Base-by-base conservation (phyloP, 2,329 filamentous ascomycete genomes). In the Penicillium sp. region DNA sequence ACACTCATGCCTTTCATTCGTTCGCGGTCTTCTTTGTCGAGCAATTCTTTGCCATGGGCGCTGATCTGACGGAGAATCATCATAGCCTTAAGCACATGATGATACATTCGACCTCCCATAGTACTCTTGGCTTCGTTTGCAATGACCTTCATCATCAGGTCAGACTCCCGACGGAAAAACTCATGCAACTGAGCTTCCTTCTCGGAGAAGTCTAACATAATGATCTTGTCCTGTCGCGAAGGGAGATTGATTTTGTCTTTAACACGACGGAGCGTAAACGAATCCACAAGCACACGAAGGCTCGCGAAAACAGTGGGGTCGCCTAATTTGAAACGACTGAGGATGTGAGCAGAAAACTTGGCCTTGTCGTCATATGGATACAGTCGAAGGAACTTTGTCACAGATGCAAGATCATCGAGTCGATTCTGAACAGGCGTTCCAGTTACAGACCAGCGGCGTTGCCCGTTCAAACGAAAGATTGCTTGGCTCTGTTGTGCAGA, bases 341-440 rank as follows among this genome's bases (percentile, higher is more conserved):
- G 82, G 56, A 99, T 94, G 68, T 89, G 85, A 56, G 89, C 84
- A 4, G 85, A 82, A 69, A 97, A 99, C 51, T 85, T 85, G 53
- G 79, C 77, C 54, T 84, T 83, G 49, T 93, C 87, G 59, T 96
- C 86, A 66, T 97, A 97, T 0, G 93, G 93, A 64, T 86, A 85
- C 14, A 97, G 78, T 14, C 89, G 85, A 43, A 97, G 77, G 67
- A 97, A 97, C 30, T 87, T 89, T 58, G 96, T 85, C 2, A 97
- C 78, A 1, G 93, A 89, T 14, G 90, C 89, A 21, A 97, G 80
- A 69, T 99, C 94, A 62, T 95, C 91, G 2, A 97, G 80, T 3
- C 90, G 87, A 68, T 99, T 99, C 72, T 97, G 93, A 8, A 97
- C 90, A 0, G 92, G 94, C 0, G 94, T 97, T 55, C 93, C 94